Conservation (phyloP, 345 rosid species). For the Geranium rotundifolium region DNA sequence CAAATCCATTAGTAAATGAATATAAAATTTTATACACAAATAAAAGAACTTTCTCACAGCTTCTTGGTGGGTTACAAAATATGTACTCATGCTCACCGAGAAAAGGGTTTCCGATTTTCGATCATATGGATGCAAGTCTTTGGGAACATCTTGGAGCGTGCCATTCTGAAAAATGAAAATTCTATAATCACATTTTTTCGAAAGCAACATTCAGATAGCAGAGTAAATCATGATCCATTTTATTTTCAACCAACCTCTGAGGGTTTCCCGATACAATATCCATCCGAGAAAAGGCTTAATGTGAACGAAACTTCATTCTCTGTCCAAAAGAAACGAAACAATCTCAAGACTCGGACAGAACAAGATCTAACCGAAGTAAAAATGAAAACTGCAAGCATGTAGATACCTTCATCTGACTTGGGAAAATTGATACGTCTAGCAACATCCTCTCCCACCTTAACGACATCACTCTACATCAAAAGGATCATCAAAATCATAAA, state of each 20-base stretch:
- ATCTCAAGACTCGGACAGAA: background rate
- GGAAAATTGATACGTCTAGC: too few relatives aligned
- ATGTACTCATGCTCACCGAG: constrained; percentile 32
- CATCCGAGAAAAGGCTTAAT: constrained; percentile 65
- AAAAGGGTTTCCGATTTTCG: constrained; percentile 79
- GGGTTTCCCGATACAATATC: constrained; percentile 66
- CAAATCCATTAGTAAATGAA: too few relatives aligned
- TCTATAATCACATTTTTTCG: background rate
- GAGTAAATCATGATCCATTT: background rate
- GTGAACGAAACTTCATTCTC: constrained; percentile 67
- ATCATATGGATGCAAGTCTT: constrained; percentile 69
- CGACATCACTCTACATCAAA: too few relatives aligned
- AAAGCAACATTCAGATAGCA: constrained; percentile 7
- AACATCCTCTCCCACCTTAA: too few relatives aligned
- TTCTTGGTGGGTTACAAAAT: too few relatives aligned
- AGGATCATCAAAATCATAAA: too few relatives aligned
- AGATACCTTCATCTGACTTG: too few relatives aligned
- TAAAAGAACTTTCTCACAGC: too few relatives aligned
- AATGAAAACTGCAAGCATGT: background rate
- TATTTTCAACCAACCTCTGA: constrained; percentile 46
- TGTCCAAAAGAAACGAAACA: constrained; percentile 21
- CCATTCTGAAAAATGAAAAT: constrained; percentile 29
- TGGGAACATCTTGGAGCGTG: constrained; percentile 42
- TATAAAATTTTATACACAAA: too few relatives aligned
- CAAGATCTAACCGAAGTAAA: constrained; percentile 7